Conservation (phyloP, 441 rosid species). For the Manihot esculenta region DNA sequence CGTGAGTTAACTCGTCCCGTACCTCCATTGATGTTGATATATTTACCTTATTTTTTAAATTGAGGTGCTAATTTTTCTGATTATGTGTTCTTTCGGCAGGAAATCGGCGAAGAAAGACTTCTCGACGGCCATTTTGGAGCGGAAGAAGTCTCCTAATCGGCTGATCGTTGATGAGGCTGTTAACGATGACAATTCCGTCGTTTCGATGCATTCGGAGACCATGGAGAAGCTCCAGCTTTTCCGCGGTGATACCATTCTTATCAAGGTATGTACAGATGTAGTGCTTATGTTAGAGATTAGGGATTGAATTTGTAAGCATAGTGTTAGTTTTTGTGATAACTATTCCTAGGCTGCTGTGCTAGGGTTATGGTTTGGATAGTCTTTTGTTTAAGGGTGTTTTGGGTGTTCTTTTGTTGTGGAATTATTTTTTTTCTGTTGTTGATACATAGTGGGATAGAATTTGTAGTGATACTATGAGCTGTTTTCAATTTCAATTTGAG, state of each 20-base stretch:
- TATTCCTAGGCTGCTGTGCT: background rate
- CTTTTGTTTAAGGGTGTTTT: no score
- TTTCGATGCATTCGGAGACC: conserved; percentile 66
- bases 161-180: conserved; percentile 77
- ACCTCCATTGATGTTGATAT: background rate
- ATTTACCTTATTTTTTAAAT: background rate
- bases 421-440: no score
- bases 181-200: conserved; percentile 87
- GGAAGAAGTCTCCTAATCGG: conserved; percentile 82
- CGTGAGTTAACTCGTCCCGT: conserved; percentile 11
- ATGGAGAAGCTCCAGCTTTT: conserved; percentile 94
- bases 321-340: conserved; percentile 6
- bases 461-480: background rate
- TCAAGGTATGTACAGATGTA: conserved; percentile 46
- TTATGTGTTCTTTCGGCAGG: conserved; percentile 27
- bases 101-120: conserved; percentile 78
- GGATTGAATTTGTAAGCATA: background rate
- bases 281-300: background rate
- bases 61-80: no score
- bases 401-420: no score
- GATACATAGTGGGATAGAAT: no score
- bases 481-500: no score
- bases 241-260: conserved; percentile 73
- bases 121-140: conserved; percentile 79
- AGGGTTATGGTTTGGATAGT: conserved; percentile 9